Base-by-base conservation (phyloP, 768 basidiomycete genomes). In the Dendrothele bispora region DNA sequence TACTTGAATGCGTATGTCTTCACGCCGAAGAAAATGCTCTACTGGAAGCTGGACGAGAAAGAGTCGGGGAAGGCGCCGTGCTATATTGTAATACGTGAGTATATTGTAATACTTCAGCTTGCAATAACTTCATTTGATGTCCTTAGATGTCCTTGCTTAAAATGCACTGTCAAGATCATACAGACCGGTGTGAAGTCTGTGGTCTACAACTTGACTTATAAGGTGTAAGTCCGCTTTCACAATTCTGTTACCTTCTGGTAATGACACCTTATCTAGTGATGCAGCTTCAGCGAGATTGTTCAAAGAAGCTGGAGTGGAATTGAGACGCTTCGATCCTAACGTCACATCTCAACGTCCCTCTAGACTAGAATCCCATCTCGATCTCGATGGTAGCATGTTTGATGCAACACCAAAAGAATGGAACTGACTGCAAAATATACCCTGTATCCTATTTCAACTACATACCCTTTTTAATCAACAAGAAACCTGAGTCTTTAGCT, bases 21-120 rank as follows among this genome's bases (percentile, higher is more conserved):
- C 97, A 99, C 63, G 97, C 97, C 0, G 97, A 99, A 67, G 97
- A 99, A 69, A 99, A 98, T 60, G 97, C 95, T 0, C 72, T 98
- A 12, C 68, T 98, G 2, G 95, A 98, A 70, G 93, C 93, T 2
- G 95, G 97, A 15, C 70, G 91, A 48, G 97, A 98, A 50, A 74
- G 97, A 39, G 79, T 95, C n/a, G 89, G 88, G 5, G 68, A 73
- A 42, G 82, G 84, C 41, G 81, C 90, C 2, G 88, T 91, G n/a
- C 62, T 99, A 12, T 99, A 98, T 63, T 99, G 97, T 78, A 99
- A 99, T 61, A 99, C 97, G 94, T 98, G 50, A 55, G 89, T 66
- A 48, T 34, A 25, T 39, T 43, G 22, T 30, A n/a, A n/a, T n/a
- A n/a, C 25, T 49, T 46, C 39, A 1, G 25, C 47, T 35, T 7